phyloP scores from a whole-genome alignment of 345 rosid genomes.

The Linum tenue region DNA sequence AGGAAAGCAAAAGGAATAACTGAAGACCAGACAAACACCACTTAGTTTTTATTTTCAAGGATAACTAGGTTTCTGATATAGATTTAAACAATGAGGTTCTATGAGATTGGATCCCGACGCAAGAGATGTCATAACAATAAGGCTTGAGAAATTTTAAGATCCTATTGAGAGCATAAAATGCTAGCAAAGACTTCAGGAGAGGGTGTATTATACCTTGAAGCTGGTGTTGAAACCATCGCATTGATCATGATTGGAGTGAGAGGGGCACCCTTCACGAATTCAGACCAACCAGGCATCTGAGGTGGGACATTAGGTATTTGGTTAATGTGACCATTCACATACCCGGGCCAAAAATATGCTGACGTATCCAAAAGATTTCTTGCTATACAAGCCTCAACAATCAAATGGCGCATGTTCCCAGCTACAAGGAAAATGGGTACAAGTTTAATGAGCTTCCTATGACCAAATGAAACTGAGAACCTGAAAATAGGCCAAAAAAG shows the following conservation, averaged over 20 bases:
- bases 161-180: not conserved
- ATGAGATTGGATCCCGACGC: constrained; percentile 1
- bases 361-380: constrained; percentile 52
- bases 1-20: constrained; percentile 48
- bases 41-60: not conserved
- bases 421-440: constrained; percentile 26
- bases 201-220: not conserved
- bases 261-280: not conserved
- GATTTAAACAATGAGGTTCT: constrained; percentile 8
- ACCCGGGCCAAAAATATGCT: constrained; percentile 56
- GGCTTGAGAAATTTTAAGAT: not conserved
- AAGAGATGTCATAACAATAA: not conserved
- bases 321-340: constrained; percentile 14
- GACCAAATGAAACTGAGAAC: not conserved
- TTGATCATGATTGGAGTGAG: not conserved
- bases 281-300: constrained; percentile 1
- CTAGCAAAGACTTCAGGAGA: not conserved
- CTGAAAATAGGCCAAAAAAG: too few species aligned
- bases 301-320: not conserved
- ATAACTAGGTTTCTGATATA: constrained; percentile 4
- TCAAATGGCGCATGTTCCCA: constrained; percentile 60
- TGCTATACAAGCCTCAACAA: constrained; percentile 67
- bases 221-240: not conserved
- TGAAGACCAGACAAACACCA: constrained; percentile 43
- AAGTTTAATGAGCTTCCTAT: too few species aligned